phyloP scores from a whole-genome alignment of 225 moss, liverwort and hornwort species.

The Takakia lepidozioides region DNA sequence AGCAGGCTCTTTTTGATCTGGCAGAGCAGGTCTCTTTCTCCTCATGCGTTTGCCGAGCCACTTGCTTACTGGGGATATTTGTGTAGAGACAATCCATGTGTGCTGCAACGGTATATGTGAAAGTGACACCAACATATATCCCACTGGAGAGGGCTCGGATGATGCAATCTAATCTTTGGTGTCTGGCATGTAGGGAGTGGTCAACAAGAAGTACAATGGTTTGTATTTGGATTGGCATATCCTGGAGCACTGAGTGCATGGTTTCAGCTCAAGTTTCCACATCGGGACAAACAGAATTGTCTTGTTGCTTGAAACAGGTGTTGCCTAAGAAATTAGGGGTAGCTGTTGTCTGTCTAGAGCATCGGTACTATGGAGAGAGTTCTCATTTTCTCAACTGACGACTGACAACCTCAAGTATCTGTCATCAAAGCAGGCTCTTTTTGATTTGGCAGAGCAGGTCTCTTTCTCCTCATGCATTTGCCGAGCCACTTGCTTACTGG shows the following conservation, averaged over 20 bases:
- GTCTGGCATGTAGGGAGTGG: constrained; percentile 37
- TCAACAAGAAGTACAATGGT: constrained; percentile 77
- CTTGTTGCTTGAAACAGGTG: too few relatives aligned
- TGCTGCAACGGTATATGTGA: too few relatives aligned
- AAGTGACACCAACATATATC: too few relatives aligned
- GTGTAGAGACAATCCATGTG: too few relatives aligned
- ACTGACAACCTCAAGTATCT: constrained; percentile 69
- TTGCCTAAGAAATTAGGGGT: constrained; percentile 83
- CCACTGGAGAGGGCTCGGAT: too few relatives aligned
- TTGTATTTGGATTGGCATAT: constrained; percentile 90
- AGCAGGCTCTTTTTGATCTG: constrained; percentile 89
- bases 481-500: too few relatives aligned
- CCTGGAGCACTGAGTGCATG: constrained; percentile 96
- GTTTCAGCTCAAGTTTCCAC: constrained; percentile 96
- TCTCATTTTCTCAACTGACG: constrained; percentile 62
- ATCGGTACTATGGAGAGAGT: constrained; percentile 92
- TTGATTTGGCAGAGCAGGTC: constrained; percentile 89
- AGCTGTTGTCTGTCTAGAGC: constrained; percentile 79
- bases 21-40: too few relatives aligned
- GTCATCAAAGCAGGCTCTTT: constrained; percentile 83
- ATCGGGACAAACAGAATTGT: too few relatives aligned
- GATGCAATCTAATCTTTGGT: too few relatives aligned
- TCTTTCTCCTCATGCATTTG: too few relatives aligned
- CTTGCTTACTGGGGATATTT: too few relatives aligned
- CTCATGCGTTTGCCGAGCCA: too few relatives aligned